Evolutionary conservation across 805 yeast species (phyloP), one percentile per base, ranked within the genome.

Genomic region (Wickerhamiella parazyma): DNA sequence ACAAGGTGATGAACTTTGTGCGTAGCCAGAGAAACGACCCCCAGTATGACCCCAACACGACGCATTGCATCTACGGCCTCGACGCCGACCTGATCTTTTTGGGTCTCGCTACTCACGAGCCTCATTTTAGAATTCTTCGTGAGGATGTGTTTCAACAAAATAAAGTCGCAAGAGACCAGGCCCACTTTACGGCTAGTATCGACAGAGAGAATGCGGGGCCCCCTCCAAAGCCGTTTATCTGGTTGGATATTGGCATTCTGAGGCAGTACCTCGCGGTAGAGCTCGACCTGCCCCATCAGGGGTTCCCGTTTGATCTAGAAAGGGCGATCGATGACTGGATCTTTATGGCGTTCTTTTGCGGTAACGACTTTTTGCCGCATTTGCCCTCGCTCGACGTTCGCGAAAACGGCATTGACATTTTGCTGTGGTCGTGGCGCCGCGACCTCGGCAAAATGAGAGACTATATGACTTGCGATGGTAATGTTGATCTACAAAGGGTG

Each of bases 291-390:
- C 83, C 86, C 3, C 70, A 78, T 33, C 57, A 80, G 16, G 72
- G 84, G 1, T 79, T 82, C 55, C 71, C 75, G 17, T 86, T 80
- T 63, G 96, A 91, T 58, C 61, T 87, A 43, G 99, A 91, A 64
- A 70, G 98, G 47, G 96, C 97, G 2, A 79, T 91, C 48, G 99
- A 91, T 59, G 99, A 91, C 63, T 91, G 98, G 98, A 85, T 91
- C 12, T 91, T 91, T 53, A 80, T 91, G 87, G 89, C 97, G 71
- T 91, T 91, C 67, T 91, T 91, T 58, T 93, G 89, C 50, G 99
- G 99, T 62, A 91, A 91, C 59, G 99, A 91, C 75, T 91, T 91
- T 70, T 67, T 91, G 55, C 99, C 99, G 1, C 97, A 89, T 63
- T 66, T 91, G 52, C 97, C 99, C 3, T 78, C 93, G 24, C 70